phyloP scores from a whole-genome alignment of 371 early-diverging fungal species.

The Lichtheimia ornata region DNA sequence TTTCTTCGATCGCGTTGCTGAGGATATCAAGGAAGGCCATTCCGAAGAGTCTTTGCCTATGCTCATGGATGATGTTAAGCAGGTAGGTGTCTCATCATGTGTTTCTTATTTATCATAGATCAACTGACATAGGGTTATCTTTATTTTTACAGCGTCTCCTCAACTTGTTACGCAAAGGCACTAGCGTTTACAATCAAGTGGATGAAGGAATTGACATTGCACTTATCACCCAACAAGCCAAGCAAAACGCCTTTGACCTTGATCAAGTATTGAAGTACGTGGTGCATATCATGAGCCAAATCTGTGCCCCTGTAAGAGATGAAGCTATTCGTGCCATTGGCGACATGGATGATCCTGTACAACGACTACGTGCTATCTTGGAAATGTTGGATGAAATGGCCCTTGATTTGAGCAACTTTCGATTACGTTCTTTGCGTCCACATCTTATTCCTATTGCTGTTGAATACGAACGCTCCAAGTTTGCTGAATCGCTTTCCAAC shows the following conservation, averaged over 20 bases:
- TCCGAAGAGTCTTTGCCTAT: slow-evolving; percentile 39
- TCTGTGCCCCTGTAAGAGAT: slow-evolving; percentile 82
- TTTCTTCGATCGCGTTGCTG: slow-evolving; percentile 61
- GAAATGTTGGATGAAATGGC: slow-evolving; percentile 69
- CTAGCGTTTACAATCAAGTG: slow-evolving; percentile 41
- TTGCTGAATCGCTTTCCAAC: slow-evolving; percentile 47
- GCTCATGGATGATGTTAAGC: slow-evolving; percentile 56
- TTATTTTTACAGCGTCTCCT: slow-evolving; percentile 35
- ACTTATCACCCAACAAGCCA: slow-evolving; percentile 60
- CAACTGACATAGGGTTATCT: background rate
- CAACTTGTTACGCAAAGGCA: slow-evolving; percentile 32
- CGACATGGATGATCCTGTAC: slow-evolving; percentile 23
- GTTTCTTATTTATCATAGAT: background rate
- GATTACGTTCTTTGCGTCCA: slow-evolving; percentile 64
- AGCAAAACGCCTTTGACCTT: slow-evolving; percentile 49
- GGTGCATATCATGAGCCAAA: slow-evolving; percentile 54
- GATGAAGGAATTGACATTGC: slow-evolving; percentile 61
- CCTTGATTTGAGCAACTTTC: slow-evolving; percentile 74
- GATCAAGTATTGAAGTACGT: slow-evolving; percentile 43
- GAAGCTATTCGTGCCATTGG: slow-evolving; percentile 48
- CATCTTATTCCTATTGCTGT: slow-evolving; percentile 65
- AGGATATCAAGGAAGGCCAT: slow-evolving; percentile 50
- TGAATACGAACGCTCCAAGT: slow-evolving; percentile 70
- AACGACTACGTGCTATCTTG: slow-evolving; percentile 51
- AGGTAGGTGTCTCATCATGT: slow-evolving; percentile 35